Evolutionary conservation across 805 yeast species (phyloP).

Genomic region (Saccharomycopsis capsularis): DNA sequence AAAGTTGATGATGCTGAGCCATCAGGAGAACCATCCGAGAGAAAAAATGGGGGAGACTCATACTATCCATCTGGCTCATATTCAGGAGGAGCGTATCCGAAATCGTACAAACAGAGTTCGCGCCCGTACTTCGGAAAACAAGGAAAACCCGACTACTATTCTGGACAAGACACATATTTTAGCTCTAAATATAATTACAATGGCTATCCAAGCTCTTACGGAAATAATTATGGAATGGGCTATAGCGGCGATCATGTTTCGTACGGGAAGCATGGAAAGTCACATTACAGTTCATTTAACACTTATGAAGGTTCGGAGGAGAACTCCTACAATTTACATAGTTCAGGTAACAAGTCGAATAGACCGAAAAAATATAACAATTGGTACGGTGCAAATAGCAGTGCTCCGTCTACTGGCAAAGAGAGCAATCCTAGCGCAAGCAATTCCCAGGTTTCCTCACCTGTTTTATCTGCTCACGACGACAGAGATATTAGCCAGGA

Average conservation of each 20-base stretch:
- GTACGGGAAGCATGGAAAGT: background rate
- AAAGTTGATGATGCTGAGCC: background rate
- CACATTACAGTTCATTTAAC: background rate
- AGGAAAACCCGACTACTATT: constrained; percentile 7
- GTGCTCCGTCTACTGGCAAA: background rate
- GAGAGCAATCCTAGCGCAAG: background rate
- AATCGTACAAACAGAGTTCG: constrained; percentile 3
- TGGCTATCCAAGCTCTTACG: background rate
- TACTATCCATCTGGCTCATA: constrained; percentile 10
- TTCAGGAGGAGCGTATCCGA: background rate
- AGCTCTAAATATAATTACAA: constrained; percentile 3
- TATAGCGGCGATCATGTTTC: background rate
- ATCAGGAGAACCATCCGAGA: background rate
- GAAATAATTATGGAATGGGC: background rate
- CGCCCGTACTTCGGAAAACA: constrained; percentile 11
- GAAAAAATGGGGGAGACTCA: constrained; percentile 7
- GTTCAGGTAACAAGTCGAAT: constrained; percentile 1
- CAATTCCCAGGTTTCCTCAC: constrained; percentile 3
- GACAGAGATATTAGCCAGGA: background rate
- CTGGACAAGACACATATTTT: constrained; percentile 12
- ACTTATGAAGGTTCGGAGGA: background rate
- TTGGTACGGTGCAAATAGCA: constrained; percentile 1
- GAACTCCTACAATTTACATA: background rate
- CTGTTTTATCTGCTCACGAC: background rate
- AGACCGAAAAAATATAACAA: constrained; percentile 3